Conservation (phyloP, 495 filamentous ascomycete genomes). For the Xanthoparmelia taractica region DNA sequence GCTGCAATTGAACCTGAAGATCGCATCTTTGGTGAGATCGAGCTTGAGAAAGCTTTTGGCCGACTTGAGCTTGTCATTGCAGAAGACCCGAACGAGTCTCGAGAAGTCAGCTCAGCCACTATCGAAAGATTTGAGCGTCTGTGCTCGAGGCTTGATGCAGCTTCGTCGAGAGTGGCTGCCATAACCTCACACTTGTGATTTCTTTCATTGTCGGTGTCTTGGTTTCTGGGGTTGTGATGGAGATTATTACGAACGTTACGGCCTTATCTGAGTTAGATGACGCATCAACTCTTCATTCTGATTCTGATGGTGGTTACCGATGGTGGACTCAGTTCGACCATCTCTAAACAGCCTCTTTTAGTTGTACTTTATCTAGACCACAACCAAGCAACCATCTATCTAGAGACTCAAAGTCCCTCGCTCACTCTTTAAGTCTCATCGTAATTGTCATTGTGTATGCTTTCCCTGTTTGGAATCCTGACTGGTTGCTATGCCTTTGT, state of each 20-base stretch:
- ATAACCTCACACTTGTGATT: conserved; percentile 41
- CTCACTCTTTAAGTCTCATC: neutral
- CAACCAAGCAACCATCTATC: neutral
- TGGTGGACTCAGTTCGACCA: conserved; percentile 5
- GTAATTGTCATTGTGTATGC: neutral
- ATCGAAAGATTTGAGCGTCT: conserved; percentile 38
- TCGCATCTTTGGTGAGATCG: conserved; percentile 47
- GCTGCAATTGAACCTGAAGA: conserved; percentile 20
- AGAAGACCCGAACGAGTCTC: conserved; percentile 37
- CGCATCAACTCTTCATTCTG: neutral
- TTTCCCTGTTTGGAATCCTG: neutral
- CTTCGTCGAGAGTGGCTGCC: conserved; percentile 41
- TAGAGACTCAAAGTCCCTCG: neutral
- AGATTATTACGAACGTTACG: conserved; percentile 5
- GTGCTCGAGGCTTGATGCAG: conserved; percentile 45
- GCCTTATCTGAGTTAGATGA: neutral
- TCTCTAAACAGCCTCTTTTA: neutral
- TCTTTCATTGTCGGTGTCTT: neutral
- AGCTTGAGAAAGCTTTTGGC: conserved; percentile 49
- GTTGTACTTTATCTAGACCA: conserved; percentile 1
- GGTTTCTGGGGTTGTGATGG: conserved; percentile 2
- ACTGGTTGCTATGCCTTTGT: neutral
- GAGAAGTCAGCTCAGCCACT: conserved; percentile 24
- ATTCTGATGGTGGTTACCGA: neutral
- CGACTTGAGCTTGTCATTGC: conserved; percentile 52